Percentiles rank a stretch among this genome's conserved stretches.
Evolutionary conservation across 2,329 filamentous ascomycete genomes (phyloP).

Genomic region (Colletotrichum sp.): DNA sequence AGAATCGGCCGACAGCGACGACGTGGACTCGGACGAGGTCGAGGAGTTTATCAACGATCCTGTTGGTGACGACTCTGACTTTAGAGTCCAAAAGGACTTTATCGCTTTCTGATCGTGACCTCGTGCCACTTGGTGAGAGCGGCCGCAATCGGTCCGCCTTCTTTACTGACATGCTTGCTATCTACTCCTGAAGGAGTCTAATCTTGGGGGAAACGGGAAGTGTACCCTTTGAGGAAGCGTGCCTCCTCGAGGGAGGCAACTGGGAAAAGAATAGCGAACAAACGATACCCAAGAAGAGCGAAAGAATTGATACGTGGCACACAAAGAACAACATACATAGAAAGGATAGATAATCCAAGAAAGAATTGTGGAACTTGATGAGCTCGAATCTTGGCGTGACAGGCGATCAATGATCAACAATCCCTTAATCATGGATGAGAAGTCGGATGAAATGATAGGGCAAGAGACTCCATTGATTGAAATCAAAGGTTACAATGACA

Average conservation of each 20-base stretch:
- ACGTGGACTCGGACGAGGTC: constrained; percentile 78
- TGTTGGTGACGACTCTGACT: constrained; percentile 58
- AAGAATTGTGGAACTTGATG: not conserved
- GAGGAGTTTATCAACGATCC: constrained; percentile 67
- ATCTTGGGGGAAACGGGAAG: not conserved
- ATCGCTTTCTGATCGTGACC: constrained; percentile 45
- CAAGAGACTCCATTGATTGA: not conserved
- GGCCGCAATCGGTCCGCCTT: not conserved
- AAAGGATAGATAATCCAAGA: constrained; percentile 14
- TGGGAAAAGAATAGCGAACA: not conserved
- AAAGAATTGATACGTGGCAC: constrained; percentile 8
- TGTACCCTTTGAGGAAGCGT: not conserved
- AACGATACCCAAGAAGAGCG: constrained; percentile 9
- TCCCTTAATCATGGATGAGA: not conserved
- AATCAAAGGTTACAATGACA: not conserved
- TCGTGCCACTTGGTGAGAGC: constrained; percentile 7
- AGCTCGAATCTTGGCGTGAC: not conserved
- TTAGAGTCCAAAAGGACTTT: constrained; percentile 64
- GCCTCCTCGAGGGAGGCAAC: not conserved
- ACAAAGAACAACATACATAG: not conserved
- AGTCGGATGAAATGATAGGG: not conserved
- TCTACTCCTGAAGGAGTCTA: constrained; percentile 3
- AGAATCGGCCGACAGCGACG: constrained; percentile 73
- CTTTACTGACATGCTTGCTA: constrained; percentile 21
- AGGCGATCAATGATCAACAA: not conserved